phyloP scores from a whole-genome alignment of 495 filamentous ascomycete species.

The Elasticomyces elasticus region DNA sequence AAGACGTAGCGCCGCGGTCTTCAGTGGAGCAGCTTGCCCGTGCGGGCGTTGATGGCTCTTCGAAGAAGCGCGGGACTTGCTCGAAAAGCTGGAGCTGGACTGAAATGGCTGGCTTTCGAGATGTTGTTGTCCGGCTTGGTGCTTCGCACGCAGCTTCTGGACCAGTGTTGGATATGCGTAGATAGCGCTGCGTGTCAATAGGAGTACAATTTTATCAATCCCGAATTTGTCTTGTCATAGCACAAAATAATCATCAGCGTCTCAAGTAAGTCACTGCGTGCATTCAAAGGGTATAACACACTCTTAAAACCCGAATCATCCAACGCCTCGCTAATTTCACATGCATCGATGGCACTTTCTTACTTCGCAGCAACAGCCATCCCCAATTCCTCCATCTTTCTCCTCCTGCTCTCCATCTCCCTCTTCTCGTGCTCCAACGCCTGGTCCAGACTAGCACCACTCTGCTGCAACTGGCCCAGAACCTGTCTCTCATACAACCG shows the following conservation, averaged over 20 bases:
- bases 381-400: constrained; percentile 19
- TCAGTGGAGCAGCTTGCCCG: no score
- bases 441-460: constrained; percentile 10
- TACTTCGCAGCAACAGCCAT: constrained; percentile 17
- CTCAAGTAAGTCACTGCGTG: no score
- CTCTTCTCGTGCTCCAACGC: constrained; percentile 13
- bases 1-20: background rate
- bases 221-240: background rate
- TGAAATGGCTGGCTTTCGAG: no score
- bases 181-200: no score
- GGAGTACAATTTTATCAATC: background rate
- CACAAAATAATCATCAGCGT: no score
- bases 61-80: no score
- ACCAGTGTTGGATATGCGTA: no score
- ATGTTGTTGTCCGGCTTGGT: no score
- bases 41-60: no score
- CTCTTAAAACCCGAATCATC: background rate
- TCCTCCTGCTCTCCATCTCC: constrained; percentile 21
- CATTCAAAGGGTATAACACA: no score
- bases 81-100: no score
- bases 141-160: no score
- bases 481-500: constrained; percentile 21
- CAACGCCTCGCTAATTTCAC: constrained; percentile 2
- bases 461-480: constrained; percentile 16
- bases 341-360: background rate